Conservation (phyloP, 2,329 filamentous ascomycete genomes). For the Phaeophleospora eucalypticola region DNA sequence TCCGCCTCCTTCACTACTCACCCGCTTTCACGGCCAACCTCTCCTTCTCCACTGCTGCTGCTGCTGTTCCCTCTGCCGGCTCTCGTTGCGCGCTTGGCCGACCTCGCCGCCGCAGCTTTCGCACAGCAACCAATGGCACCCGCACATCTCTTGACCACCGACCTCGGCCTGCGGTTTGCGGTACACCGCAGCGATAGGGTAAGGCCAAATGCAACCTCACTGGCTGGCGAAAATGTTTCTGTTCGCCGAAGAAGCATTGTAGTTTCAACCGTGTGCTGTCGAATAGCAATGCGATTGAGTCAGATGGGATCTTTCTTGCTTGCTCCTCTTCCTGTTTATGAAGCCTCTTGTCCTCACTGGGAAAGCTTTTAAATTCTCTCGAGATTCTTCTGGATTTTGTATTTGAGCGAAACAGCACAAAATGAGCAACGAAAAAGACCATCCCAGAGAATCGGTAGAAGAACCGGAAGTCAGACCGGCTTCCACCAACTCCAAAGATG, state of each 20-base stretch:
- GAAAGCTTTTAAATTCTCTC: no score
- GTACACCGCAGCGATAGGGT: not conserved
- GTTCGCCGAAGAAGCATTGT: not conserved
- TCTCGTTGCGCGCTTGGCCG: no score
- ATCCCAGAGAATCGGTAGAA: slow-evolving; percentile 16
- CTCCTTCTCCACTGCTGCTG: no score
- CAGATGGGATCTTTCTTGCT: not conserved
- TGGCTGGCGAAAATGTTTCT: not conserved
- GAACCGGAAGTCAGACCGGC: slow-evolving; percentile 11
- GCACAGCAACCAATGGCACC: not conserved
- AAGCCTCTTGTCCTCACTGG: no score
- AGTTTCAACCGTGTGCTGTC: not conserved
- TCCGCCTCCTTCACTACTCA: no score
- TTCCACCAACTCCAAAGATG: slow-evolving; percentile 7
- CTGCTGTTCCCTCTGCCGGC: no score
- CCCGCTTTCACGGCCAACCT: no score
- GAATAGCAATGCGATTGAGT: slow-evolving; percentile 1
- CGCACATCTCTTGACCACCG: not conserved
- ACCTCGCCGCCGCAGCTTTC: no score
- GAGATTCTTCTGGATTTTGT: no score
- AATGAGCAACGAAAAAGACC: slow-evolving; percentile 10
- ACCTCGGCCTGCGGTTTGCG: slow-evolving; percentile 1
- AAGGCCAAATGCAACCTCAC: not conserved
- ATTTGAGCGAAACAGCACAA: no score
- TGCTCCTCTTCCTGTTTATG: not conserved